A percentile compares a stretch with the other conserved stretches of the same genome.
These are phyloP conservation scores for Penicillium herquei DNA, from an alignment of 495 filamentous ascomycete species.

Conservation along the genomic window DNA sequence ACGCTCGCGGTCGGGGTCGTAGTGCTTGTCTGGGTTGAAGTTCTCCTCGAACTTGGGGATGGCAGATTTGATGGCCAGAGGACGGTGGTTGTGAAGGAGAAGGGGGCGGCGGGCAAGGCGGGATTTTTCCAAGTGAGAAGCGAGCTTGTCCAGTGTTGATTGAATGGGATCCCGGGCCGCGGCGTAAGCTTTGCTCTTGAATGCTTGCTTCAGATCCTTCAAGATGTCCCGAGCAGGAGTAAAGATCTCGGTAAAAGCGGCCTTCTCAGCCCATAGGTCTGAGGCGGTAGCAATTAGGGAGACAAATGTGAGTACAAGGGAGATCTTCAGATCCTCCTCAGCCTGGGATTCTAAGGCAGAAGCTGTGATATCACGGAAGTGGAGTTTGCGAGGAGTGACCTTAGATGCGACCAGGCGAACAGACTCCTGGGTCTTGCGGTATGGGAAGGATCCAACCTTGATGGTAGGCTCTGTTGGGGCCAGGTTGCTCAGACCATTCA, in stretches of 20 bases:
- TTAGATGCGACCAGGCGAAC: constrained; percentile 46
- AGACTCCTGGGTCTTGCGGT: constrained; percentile 54
- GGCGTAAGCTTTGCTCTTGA: constrained; percentile 49
- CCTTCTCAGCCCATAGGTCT: constrained; percentile 60
- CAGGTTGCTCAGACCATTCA: constrained; percentile 72
- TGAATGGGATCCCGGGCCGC: constrained; percentile 34
- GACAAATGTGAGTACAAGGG: constrained; percentile 56
- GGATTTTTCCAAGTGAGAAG: constrained; percentile 51
- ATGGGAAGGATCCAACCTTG: constrained; percentile 56
- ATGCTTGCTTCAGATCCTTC: constrained; percentile 52
- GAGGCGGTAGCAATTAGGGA: constrained; percentile 58
- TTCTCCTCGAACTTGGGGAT: constrained; percentile 96
- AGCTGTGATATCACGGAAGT: constrained; percentile 54
- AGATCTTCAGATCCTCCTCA: constrained; percentile 52
- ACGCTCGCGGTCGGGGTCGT: constrained; percentile 88
- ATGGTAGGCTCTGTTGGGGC: constrained; percentile 49
- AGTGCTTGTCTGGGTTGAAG: constrained; percentile 92
- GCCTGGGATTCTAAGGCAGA: constrained; percentile 21
- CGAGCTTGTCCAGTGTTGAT: constrained; percentile 41
- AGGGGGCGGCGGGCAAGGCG: constrained; percentile 69
- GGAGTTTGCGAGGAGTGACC: constrained; percentile 30
- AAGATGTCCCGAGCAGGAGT: constrained; percentile 56
- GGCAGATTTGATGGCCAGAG: constrained; percentile 80
- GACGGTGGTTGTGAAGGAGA: constrained; percentile 83
- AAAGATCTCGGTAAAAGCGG: constrained; percentile 76